Conservation (phyloP, 129 eudicot genomes). For the Flaveria ramosissima region DNA sequence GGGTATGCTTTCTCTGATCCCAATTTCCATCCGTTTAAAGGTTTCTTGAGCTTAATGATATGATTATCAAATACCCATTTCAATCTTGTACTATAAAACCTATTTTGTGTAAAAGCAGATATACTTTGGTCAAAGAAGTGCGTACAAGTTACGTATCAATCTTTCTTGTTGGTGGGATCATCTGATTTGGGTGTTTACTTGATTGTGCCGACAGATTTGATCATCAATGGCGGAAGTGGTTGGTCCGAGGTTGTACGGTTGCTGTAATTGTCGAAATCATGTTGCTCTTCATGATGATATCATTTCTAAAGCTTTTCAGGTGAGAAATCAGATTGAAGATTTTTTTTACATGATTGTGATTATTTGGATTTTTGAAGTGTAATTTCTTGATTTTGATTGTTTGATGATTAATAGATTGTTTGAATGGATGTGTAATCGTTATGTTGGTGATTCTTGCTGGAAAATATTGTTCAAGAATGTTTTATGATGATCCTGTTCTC, state of each 20-base stretch:
- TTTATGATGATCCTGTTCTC: neutral
- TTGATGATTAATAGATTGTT: no score
- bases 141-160: conserved; percentile 42
- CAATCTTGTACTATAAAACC: neutral
- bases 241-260: conserved; percentile 75
- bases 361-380: neutral
- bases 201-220: conserved; percentile 18
- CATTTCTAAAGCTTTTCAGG: conserved; percentile 79
- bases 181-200: conserved; percentile 30
- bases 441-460: neutral
- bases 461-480: neutral
- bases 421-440: neutral
- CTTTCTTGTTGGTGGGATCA: conserved; percentile 24
- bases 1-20: conserved; percentile 33
- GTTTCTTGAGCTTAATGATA: conserved; percentile 1
- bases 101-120: neutral
- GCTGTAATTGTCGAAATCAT: conserved; percentile 76
- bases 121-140: conserved; percentile 34
- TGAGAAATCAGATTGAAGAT: neutral
- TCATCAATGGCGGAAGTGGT: conserved; percentile 65
- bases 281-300: conserved; percentile 82
- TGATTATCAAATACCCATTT: conserved; percentile 29
- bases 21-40: neutral
- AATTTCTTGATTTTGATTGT: conserved; percentile 4
- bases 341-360: neutral